Evolutionary conservation across 192 early-diverging fungal species (phyloP).

Genomic region (Backusella liffmaniae): DNA sequence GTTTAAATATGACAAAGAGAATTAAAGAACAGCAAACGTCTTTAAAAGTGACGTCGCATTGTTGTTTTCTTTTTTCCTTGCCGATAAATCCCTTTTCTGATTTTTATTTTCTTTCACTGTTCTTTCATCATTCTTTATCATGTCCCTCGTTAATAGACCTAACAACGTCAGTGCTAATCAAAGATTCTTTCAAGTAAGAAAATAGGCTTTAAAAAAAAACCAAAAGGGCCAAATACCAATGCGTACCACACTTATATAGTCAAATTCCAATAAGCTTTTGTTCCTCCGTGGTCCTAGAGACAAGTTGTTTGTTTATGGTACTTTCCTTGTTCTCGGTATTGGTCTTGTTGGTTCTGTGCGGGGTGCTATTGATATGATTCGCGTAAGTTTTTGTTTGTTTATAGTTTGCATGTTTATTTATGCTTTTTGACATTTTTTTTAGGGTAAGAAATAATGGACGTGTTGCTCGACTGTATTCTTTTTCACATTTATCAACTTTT

Average conservation of each 20-base stretch:
- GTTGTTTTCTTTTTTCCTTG: not conserved
- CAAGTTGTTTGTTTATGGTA: conserved; percentile 28
- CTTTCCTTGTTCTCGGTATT: conserved; percentile 33
- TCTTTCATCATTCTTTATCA: not conserved
- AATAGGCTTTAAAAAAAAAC: not conserved
- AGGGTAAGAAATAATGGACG: not conserved
- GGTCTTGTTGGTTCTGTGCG: conserved; percentile 32
- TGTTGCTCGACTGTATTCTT: not conserved
- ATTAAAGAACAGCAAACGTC: not conserved
- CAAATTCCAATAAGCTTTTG: conserved; percentile 30
- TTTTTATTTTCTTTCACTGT: conserved; percentile 3
- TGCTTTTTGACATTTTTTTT: not conserved
- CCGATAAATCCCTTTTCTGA: not conserved
- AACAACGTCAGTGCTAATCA: conserved; percentile 30
- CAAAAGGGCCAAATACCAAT: not conserved
- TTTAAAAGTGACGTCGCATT: not conserved
- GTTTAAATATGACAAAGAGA: no score
- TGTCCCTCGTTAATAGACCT: conserved; percentile 37
- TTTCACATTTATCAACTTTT: not conserved
- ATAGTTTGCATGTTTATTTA: not conserved
- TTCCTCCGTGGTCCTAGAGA: conserved; percentile 40
- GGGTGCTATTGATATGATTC: conserved; percentile 33
- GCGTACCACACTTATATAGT: conserved; percentile 7
- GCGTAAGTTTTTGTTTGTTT: conserved; percentile 20
- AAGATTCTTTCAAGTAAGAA: conserved; percentile 13